Base-by-base conservation (phyloP, 805 yeast species). In the Candida ovalis region DNA sequence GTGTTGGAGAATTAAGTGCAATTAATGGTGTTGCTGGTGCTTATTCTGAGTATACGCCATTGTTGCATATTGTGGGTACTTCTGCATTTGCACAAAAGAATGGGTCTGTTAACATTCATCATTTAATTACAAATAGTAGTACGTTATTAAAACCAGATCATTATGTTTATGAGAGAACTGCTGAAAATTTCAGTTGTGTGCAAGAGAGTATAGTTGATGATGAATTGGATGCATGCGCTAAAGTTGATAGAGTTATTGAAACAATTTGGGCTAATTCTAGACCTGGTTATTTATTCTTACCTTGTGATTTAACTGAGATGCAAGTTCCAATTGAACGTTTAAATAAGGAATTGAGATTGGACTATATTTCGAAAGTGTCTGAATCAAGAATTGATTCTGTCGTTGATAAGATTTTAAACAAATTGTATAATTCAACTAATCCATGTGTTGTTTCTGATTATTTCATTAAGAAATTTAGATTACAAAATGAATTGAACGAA, bases 251-350 rank as follows among this genome's bases (percentile, higher is more conserved):
- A 17, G 88, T 87, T 4, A 76, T 91, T 46, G 61, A 63, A 37
- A 70, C 75, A 21, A 77, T 88, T 42, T 72, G 79, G 62, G 70
- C 63, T 40, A 71, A 77, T 43, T 80, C 84, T 19, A 80, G 88
- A 64, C 97, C 97, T 0, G 97, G 96, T 6, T 89, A 87, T 59
- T 63, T 91, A 41, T 88, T 81, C 61, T 67, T 91, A 42, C 97
- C 97, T 1, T 70, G 78, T 41, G 94, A 90, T 63, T 62, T 87
- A 55, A 74, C 82, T 8, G 69, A 65, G 81, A 82, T 63, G 87
- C 42, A 56, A 17, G 71, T 80, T 51, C 66, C 70, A 9, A 51
- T 68, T n/a, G 40, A 48, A 1, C 64, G 70, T 44, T 67, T 82
- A 37, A 51, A 61, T 7, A 54, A 52, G 5, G 72, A 23, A 3